Evolutionary conservation across 2,329 filamentous ascomycete species (phyloP).

Genomic region (Clonostachys chloroleuca): DNA sequence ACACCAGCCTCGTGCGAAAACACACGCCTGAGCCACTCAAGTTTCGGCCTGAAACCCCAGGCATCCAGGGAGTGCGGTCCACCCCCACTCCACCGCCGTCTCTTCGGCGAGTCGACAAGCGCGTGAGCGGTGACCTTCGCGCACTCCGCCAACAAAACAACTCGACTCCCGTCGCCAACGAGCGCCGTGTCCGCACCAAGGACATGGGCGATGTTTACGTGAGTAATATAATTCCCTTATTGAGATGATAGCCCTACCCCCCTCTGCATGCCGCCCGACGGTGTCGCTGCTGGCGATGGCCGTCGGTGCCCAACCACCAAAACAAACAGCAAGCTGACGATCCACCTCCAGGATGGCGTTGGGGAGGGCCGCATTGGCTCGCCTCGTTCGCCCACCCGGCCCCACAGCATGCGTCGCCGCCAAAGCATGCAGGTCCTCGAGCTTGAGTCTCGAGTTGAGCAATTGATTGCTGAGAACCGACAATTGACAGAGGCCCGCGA

Average conservation of each 20-base stretch:
- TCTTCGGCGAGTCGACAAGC: constrained; percentile 63
- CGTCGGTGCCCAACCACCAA: background rate
- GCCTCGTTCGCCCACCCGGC: constrained; percentile 87
- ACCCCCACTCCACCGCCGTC: constrained; percentile 54
- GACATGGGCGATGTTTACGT: constrained; percentile 94
- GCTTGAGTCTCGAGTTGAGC: constrained; percentile 79
- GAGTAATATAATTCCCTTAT: constrained; percentile 41
- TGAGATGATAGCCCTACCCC: background rate
- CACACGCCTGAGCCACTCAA: constrained; percentile 48
- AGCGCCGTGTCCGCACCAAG: constrained; percentile 77
- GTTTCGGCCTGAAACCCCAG: constrained; percentile 60
- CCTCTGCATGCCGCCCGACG: background rate
- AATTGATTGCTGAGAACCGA: constrained; percentile 81
- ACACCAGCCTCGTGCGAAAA: constrained; percentile 46
- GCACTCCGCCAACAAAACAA: constrained; percentile 29
- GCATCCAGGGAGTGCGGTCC: constrained; percentile 36
- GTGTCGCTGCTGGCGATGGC: background rate
- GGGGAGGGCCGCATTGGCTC: constrained; percentile 84
- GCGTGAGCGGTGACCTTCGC: constrained; percentile 69
- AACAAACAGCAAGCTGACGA: constrained; percentile 8
- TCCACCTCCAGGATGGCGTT: constrained; percentile 71
- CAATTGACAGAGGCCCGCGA: constrained; percentile 68
- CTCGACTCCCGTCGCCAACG: constrained; percentile 71
- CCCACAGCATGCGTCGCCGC: constrained; percentile 91
- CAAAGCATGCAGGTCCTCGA: constrained; percentile 98